Conservation (phyloP, 2,329 filamentous ascomycete species). For the Madurella fahalii region DNA sequence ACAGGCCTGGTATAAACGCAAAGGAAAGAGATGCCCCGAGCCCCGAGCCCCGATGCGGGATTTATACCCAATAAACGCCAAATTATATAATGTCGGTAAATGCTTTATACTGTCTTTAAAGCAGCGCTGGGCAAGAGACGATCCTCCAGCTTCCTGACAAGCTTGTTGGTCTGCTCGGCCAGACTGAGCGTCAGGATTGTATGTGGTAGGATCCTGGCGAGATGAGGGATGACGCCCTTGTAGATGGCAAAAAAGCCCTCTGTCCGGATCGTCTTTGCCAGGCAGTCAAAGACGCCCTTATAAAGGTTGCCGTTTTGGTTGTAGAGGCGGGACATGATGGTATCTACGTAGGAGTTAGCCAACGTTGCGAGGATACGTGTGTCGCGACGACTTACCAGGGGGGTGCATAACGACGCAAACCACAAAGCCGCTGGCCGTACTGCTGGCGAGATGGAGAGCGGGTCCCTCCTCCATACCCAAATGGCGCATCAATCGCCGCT, state of each 20-base stretch:
- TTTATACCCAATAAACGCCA: slow-evolving; percentile 13
- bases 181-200: slow-evolving; percentile 90
- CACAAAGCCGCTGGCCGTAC: slow-evolving; percentile 86
- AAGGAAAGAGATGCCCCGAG: slow-evolving; percentile 2
- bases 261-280: slow-evolving; percentile 84
- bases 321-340: slow-evolving; percentile 97
- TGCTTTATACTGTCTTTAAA: slow-evolving; percentile 17
- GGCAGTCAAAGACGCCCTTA: slow-evolving; percentile 84
- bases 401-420: slow-evolving; percentile 98
- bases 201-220: slow-evolving; percentile 90
- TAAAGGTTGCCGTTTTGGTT: slow-evolving; percentile 99
- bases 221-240: slow-evolving; percentile 94
- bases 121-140: slow-evolving; percentile 39
- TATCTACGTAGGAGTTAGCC: slow-evolving; percentile 54
- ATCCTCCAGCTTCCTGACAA: slow-evolving; percentile 73
- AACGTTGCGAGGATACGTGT: neutral
- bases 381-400: slow-evolving; percentile 57
- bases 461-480: slow-evolving; percentile 87
- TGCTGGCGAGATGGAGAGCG: slow-evolving; percentile 82
- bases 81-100: neutral
- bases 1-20: slow-evolving; percentile 13
- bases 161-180: slow-evolving; percentile 95
- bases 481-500: slow-evolving; percentile 76
- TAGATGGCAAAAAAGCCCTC: slow-evolving; percentile 92
- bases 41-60: neutral